These are phyloP conservation scores for Yarrowia alimentaria DNA, from an alignment of 805 yeast genomes.

Conservation along the genomic window DNA sequence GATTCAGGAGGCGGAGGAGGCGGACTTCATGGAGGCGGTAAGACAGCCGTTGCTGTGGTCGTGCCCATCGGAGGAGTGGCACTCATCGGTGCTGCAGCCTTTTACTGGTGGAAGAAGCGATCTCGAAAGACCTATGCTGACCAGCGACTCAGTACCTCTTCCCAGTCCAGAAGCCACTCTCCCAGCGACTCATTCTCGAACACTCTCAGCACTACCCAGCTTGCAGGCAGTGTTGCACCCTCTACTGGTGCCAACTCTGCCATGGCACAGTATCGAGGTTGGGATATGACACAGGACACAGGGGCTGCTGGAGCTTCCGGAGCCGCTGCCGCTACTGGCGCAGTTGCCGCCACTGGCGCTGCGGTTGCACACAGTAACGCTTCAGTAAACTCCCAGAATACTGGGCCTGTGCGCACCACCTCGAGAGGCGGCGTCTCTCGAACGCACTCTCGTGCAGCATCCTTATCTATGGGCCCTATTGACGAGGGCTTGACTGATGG, in stretches of 20 bases:
- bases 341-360: not conserved
- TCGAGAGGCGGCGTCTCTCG: slow-evolving; percentile 4
- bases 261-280: slow-evolving; percentile 20
- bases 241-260: no score
- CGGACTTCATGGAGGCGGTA: slow-evolving; percentile 17
- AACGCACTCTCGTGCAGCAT: slow-evolving; percentile 11
- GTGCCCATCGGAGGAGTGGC: slow-evolving; percentile 26
- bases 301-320: slow-evolving; percentile 1
- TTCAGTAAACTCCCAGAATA: not conserved
- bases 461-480: slow-evolving; percentile 14
- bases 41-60: slow-evolving; percentile 17
- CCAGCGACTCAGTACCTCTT: slow-evolving; percentile 19
- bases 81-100: slow-evolving; percentile 4
- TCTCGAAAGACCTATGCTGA: slow-evolving; percentile 23
- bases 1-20: not conserved
- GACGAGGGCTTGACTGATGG: not conserved
- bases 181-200: slow-evolving; percentile 17
- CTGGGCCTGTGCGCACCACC: slow-evolving; percentile 5
- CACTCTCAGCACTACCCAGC: slow-evolving; percentile 8
- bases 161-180: slow-evolving; percentile 6
- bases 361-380: not conserved
- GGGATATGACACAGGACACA: slow-evolving; percentile 19
- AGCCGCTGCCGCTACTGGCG: not conserved
- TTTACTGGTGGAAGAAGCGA: slow-evolving; percentile 18
- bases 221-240: not conserved